A percentile compares a stretch with the other conserved stretches of the same genome.
These are phyloP conservation scores for Euphorbia celastroides DNA, from an alignment of 441 rosid genomes.

Conservation along the genomic window DNA sequence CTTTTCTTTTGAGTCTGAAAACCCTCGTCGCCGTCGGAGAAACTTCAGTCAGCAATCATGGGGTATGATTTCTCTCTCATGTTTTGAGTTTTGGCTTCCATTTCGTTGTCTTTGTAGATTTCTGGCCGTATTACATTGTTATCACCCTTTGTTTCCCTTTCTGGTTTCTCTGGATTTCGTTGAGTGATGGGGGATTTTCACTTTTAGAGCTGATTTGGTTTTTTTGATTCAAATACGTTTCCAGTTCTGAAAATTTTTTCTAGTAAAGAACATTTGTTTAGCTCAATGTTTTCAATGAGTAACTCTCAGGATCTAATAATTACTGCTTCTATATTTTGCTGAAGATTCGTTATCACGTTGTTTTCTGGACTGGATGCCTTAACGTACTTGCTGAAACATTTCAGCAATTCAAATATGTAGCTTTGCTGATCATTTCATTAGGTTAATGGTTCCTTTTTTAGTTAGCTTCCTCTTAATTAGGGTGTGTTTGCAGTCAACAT, in stretches of 20 bases:
- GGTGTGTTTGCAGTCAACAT: too few species aligned
- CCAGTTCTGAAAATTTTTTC: background rate
- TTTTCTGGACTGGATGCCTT: background rate
- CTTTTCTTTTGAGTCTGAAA: background rate
- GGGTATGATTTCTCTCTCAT: slow-evolving; percentile 12
- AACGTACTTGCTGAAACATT: background rate
- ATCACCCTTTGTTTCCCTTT: too few species aligned
- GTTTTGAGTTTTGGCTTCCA: background rate
- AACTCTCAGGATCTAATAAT: background rate
- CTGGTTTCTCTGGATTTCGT: too few species aligned
- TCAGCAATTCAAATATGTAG: too few species aligned
- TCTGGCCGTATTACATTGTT: background rate
- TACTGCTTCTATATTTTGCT: background rate
- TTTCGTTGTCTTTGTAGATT: background rate
- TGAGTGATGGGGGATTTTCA: too few species aligned
- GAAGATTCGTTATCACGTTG: background rate
- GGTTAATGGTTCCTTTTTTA: too few species aligned
- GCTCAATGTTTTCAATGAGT: background rate
- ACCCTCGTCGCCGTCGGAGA: slow-evolving; percentile 13
- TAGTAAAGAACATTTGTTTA: background rate
- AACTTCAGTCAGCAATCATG: slow-evolving; percentile 18
- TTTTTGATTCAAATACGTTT: background rate
- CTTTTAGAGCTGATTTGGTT: too few species aligned
- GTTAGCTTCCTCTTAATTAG: too few species aligned
- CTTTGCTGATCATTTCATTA: background rate